A percentile compares a stretch with the other conserved stretches of the same genome.
These are phyloP conservation scores for Funneliformis mosseae DNA, from an alignment of 192 early-diverging fungal species.

Conservation along the genomic window DNA sequence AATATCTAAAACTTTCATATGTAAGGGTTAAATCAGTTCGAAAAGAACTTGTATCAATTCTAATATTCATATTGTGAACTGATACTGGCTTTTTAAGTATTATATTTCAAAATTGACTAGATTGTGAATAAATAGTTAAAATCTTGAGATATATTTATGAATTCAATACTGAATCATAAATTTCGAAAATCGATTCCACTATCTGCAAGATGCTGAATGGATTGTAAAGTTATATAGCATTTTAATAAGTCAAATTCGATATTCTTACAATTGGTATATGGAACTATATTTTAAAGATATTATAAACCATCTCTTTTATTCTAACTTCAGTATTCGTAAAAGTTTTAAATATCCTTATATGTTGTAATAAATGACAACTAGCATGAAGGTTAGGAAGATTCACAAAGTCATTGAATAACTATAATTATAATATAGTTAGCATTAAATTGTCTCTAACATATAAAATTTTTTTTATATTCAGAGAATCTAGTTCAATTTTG, in stretches of 20 bases:
- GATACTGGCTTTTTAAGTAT: background rate
- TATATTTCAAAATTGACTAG: background rate
- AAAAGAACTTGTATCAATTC: background rate
- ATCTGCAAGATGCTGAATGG: no score
- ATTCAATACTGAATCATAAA: no score
- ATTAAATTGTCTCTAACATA: no score
- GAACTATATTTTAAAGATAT: background rate
- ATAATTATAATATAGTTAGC: no score
- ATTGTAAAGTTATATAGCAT: background rate
- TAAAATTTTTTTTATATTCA: no score
- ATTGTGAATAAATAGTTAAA: background rate
- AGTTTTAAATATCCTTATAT: background rate
- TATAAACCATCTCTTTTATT: background rate
- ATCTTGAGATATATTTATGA: background rate
- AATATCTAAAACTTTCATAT: background rate
- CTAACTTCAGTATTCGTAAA: background rate
- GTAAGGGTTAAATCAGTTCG: background rate
- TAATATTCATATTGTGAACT: background rate
- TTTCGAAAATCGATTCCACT: no score
- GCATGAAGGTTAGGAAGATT: no score
- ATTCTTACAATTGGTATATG: background rate
- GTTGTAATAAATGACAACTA: no score
- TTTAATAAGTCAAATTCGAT: background rate
- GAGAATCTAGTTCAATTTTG: no score
- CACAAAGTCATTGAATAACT: no score